Conservation (phyloP, 1,284 basidiomycete genomes). For the Apiotrichum siamense region DNA sequence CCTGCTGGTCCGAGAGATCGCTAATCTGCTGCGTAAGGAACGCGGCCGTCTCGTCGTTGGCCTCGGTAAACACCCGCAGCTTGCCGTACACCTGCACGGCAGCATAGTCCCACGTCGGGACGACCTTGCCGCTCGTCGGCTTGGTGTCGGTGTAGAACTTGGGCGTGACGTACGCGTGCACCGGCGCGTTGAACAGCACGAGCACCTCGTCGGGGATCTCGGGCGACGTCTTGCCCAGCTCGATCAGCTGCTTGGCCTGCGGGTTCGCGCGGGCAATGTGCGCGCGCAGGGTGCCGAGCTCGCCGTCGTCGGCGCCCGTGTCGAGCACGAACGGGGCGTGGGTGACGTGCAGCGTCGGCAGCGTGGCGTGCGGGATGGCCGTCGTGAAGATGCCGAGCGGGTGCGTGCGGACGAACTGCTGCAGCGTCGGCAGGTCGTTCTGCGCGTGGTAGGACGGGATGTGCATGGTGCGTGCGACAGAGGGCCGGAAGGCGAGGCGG, state of each 20-base stretch:
- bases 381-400: conserved; percentile 50
- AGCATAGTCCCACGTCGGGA: conserved; percentile 47
- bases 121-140: conserved; percentile 42
- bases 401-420: conserved; percentile 45
- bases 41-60: conserved; percentile 12
- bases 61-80: conserved; percentile 25
- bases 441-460: conserved; percentile 49
- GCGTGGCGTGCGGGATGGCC: conserved; percentile 33
- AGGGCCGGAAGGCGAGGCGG: neutral
- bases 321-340: conserved; percentile 51
- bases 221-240: conserved; percentile 2
- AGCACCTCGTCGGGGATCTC: conserved; percentile 37
- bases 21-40: conserved; percentile 38
- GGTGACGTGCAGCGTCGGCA: conserved; percentile 46
- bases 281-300: conserved; percentile 26
- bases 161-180: conserved; percentile 43
- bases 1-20: conserved; percentile 30
- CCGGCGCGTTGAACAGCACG: conserved; percentile 42
- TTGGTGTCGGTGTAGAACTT: conserved; percentile 44
- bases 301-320: neutral
- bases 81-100: conserved; percentile 46
- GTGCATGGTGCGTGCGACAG: conserved; percentile 41
- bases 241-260: conserved; percentile 38
- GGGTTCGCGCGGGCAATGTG: conserved; percentile 47
- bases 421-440: conserved; percentile 42